Base-by-base conservation (phyloP, 139 green algal genomes). In the Trebouxia sp. region DNA sequence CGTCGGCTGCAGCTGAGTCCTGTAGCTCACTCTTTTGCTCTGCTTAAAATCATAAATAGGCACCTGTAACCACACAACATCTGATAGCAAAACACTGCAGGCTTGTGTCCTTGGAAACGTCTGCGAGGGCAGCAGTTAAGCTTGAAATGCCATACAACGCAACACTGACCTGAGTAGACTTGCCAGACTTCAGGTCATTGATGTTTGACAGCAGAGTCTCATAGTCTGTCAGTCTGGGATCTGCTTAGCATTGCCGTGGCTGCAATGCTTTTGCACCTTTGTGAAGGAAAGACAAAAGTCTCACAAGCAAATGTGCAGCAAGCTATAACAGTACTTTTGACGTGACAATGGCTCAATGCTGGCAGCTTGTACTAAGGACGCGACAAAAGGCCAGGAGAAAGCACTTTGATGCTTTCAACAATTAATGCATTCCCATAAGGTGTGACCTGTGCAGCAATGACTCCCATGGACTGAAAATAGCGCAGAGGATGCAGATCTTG, bases 21-120 rank as follows among this genome's bases (percentile, higher is more conserved):
- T 85, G 88, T 94, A 97, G 1, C 96, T 96, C 26, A 94, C 85
- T 0, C 96, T 90, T 32, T 81, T 87, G 50, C 83, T 93, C 81
- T 86, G 43, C 87, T 97, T 97, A 89, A 98, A 99, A 85, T 98
- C 93, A 78, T 99, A 99, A 65, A 99, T 96, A 26, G 96, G 96
- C 28, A 93, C 87, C 89, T 96, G 81, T 14, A 22, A 55, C 11
- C n/a, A 70, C 28, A 70, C 30, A 70, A 15, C 58, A 70, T 15
- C 50, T n/a, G 15, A 62, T 62, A n/a, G 17, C 15, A 70, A 20
- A 20, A 20, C 58, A 20, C 14, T 20, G 15, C 22, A 26, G 24
- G n/a, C 24, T 12, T 15, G 66, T 12, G 24, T 1, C 5, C 14
- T 3, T 42, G 11, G 32, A n/a, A n/a, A n/a, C n/a, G n/a, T n/a